Base-by-base conservation (phyloP, 805 yeast species). In the Lipomyces mesembrius region DNA sequence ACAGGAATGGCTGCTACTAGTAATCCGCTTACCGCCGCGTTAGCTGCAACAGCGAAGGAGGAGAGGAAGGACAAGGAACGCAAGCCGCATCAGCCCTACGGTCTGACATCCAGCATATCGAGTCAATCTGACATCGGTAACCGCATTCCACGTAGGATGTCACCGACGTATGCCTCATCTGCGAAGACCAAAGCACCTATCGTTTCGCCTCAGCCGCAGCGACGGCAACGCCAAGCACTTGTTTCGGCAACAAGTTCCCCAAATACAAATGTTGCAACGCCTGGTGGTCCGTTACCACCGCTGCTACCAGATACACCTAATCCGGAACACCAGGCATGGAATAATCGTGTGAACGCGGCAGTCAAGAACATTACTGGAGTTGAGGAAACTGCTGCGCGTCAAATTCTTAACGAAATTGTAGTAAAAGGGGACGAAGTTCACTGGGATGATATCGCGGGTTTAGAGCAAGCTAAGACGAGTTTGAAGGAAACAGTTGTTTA, bases 401-500 rank as follows among this genome's bases (percentile, higher is more conserved):
- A 91, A 75, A 93, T 94, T 61, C 79, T 94, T 64, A 90, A 89
- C 70, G 97, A 94, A 75, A 91, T 94, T 66, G 89, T 94, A 32
- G 89, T 92, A 4, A 88, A 87, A 63, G 97, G 97, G 14, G 97
- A 93, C 75, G 91, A 91, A 73, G 95, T 94, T 1, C 88, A 85
- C 72, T 95, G 98, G 98, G 94, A 89, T 61, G 98, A 95, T 75
- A 90, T 94, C 69, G 97, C 97, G 0, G 99, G 99, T 0, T 79
- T 95, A 37, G 94, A 89, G 62, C 82, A 83, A n/a, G 97, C 98
- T 2, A 95, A 94, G 75, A 85, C 84, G 70, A 89, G 97, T 1
- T 80, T 94, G 63, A 94, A 92, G 76, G 99, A 94, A 76, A 91
- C 98, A 0, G 97, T 95, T 3, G 98, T 94, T 14, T 94, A 93